Base-by-base conservation (phyloP, 1,284 basidiomycete species). In the Meira miltonrushii region DNA sequence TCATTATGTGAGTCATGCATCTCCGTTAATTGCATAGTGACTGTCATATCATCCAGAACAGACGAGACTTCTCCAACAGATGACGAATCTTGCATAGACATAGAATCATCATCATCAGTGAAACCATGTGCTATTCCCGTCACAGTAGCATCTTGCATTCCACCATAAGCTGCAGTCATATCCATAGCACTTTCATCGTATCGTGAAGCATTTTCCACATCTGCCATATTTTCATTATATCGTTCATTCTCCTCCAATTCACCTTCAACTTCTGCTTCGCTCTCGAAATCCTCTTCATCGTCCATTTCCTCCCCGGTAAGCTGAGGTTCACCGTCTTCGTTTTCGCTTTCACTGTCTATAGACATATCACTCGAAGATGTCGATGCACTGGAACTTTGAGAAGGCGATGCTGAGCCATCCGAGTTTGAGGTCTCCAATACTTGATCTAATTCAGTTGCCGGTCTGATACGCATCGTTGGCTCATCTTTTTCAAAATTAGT, bases 391-490 rank as follows among this genome's bases (percentile, higher is more conserved):
- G 17, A 17, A 9, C 28, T 39, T 39, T 38, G 50, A 11, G 50
- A 25, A 21, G 50, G 17, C 8, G 50, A 52, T 17, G 39, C 7
- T n/a, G 47, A 7, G 2, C 43, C 46, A 12, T 50, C 48, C 19
- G 39, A n/a, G 49, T 23, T 48, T 13, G 12, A 13, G 12, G 4
- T 15, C 12, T 48, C 46, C 12, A 23, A n/a, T 5, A 48, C 46
- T 23, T 55, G 12, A n/a, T 54, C 58, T 17, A 54, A 49, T 2
- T 57, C 52, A 61, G 23, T 33, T 23, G 62, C 55, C 7, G 65
- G 63, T 1, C 59, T 58, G 15, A 68, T 60, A 40, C 59, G 51
- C 61, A 68, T 68, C 37, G 66, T 68, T 28, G 66, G 66, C 64
- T 68, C 66, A 41, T 68, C 66, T 40, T 57, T 57, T 50, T 57